Conservation (phyloP, 768 basidiomycete species). For the Xerocomus spinulosus region DNA sequence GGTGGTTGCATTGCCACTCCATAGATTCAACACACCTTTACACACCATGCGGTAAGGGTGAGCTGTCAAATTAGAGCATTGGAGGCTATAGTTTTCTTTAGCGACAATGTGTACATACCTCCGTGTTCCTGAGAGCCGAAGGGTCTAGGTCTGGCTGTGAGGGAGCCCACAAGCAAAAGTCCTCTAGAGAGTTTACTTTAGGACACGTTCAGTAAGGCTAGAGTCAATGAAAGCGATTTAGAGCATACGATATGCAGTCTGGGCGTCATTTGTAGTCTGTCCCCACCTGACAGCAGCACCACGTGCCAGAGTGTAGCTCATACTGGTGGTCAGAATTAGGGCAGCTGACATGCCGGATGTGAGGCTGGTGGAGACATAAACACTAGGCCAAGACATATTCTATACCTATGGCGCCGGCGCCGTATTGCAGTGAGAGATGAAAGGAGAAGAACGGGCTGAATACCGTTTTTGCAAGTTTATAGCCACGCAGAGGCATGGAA, state of each 20-base stretch:
- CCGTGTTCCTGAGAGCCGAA: constrained; percentile 55
- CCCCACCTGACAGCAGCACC: constrained; percentile 65
- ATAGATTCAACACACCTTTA: constrained; percentile 29
- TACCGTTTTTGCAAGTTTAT: no score
- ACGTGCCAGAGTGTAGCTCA: constrained; percentile 42
- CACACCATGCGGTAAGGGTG: constrained; percentile 53
- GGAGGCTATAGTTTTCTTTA: constrained; percentile 9
- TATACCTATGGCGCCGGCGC: constrained; percentile 14
- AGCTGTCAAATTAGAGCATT: constrained; percentile 28
- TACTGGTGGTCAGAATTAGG: constrained; percentile 11
- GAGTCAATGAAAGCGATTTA: neutral
- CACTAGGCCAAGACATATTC: constrained; percentile 17
- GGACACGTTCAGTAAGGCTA: neutral
- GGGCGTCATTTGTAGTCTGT: no score
- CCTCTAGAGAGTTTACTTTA: constrained; percentile 52
- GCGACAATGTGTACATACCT: constrained; percentile 38
- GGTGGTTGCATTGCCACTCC: neutral
- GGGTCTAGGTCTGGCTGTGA: constrained; percentile 49
- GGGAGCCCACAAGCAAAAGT: constrained; percentile 52
- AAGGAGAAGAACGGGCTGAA: constrained; percentile 7
- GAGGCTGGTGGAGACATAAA: constrained; percentile 18
- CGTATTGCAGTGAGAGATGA: constrained; percentile 6
- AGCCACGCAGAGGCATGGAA: constrained; percentile 19
- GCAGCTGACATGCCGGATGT: constrained; percentile 18
- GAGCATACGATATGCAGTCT: constrained; percentile 55